Base-by-base conservation (phyloP, 352 stramenopile genomes). In the Phytophthora melonis region DNA sequence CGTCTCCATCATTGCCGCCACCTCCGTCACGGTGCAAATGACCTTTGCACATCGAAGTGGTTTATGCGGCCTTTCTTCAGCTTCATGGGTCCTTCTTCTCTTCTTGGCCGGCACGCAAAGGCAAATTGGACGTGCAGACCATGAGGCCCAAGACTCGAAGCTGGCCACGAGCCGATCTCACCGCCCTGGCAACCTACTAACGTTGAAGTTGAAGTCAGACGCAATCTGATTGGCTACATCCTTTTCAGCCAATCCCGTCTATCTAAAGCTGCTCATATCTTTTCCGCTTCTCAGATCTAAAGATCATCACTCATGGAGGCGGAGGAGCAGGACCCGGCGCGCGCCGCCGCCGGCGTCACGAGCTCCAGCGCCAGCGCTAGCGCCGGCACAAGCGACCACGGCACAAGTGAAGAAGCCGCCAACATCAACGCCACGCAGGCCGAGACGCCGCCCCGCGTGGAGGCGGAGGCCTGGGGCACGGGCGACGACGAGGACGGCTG, bases 401-500 rank as follows among this genome's bases (percentile, higher is more conserved):
- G 9, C 27, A 5, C 27, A 32, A 32, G 34, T 10, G 43, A 50
- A 21, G 13, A 63, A 32, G 9, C 49, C 61, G 9, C 6, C 19
- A 34, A 25, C 3, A 3, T 36, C 43, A 47, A 66, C 32, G n/a
- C 13, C 7, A 23, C 11, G 25, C 71, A 71, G 32, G 65, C 27
- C 8, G 56, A 70, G 34, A 16, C 47, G 4, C 23, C 56, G 23
- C 34, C 58, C 53, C 23, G 41, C 41, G 41, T 50, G 1, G 63
- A 77, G 16, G 16, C 43, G 10, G 75, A 78, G 47, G 53, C 68
- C 25, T 77, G 67, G 67, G 59, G 58, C 14, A 64, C 45, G 2
- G 54, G 60, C 59, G 55, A 76, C n/a, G 80, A 88, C 34, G 87
- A 91, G 19, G 88, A 94, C 70, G 87, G 84, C 1, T 97, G 90